These are phyloP conservation scores for Glutinoglossum americanum DNA, from an alignment of 495 filamentous ascomycete species.

Conservation along the genomic window DNA sequence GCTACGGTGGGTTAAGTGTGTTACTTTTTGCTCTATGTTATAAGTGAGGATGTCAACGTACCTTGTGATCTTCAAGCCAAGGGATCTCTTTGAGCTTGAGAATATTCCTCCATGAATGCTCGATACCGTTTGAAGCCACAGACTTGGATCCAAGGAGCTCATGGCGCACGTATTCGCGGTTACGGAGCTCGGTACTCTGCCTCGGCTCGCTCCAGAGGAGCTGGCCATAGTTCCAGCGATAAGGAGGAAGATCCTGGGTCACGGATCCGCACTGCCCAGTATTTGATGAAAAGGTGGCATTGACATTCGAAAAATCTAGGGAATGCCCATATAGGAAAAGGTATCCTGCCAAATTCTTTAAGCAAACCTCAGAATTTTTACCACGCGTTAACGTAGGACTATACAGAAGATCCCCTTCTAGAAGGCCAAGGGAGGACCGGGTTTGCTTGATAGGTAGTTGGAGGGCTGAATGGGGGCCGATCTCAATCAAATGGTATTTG, in stretches of 20 bases:
- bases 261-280: too few species aligned
- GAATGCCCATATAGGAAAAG: background rate
- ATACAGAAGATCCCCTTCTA: background rate
- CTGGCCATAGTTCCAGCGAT: constrained; percentile 27
- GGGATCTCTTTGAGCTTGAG: constrained; percentile 21
- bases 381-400: too few species aligned
- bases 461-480: constrained; percentile 25
- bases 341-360: too few species aligned
- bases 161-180: constrained; percentile 23
- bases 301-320: background rate
- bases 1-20: too few species aligned
- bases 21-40: too few species aligned
- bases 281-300: too few species aligned
- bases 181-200: constrained; percentile 23
- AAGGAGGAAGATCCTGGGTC: constrained; percentile 23
- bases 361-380: too few species aligned
- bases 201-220: constrained; percentile 27
- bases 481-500: constrained; percentile 19
- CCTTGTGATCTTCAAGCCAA: constrained; percentile 27
- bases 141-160: constrained; percentile 24
- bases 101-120: constrained; percentile 29
- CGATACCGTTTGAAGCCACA: constrained; percentile 18
- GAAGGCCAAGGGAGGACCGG: background rate
- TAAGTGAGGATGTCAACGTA: too few species aligned
- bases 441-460: constrained; percentile 19